These are phyloP conservation scores for Pseudocercospora fuligena DNA, from an alignment of 2,329 filamentous ascomycete genomes.

Conservation along the genomic window DNA sequence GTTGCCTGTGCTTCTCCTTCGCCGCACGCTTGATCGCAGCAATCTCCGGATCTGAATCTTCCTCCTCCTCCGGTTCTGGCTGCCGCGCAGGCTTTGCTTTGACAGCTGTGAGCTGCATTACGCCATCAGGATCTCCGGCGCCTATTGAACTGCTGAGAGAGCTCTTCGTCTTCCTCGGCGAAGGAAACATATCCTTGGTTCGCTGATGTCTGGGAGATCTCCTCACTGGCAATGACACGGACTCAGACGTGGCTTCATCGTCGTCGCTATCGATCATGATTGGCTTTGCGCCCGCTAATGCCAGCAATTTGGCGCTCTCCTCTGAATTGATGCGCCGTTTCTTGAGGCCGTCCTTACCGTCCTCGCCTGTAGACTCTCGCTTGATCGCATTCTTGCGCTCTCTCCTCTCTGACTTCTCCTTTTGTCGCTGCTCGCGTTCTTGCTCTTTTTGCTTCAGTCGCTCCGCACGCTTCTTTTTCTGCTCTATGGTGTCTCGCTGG, in stretches of 20 bases:
- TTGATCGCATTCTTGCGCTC: constrained; percentile 35
- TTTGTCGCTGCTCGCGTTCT: constrained; percentile 35
- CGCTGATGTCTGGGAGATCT: constrained; percentile 23
- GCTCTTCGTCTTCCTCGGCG: constrained; percentile 12
- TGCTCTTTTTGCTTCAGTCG: constrained; percentile 39
- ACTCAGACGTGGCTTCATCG: constrained; percentile 15
- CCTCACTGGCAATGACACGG: constrained; percentile 17
- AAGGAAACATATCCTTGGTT: constrained; percentile 21
- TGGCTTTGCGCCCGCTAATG: constrained; percentile 23
- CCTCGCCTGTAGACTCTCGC: constrained; percentile 34
- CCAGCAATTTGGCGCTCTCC: constrained; percentile 32
- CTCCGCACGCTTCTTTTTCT: constrained; percentile 41
- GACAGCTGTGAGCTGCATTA: constrained; percentile 17
- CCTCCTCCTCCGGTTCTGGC: constrained; percentile 36
- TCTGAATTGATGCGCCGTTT: constrained; percentile 36
- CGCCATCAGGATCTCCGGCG: constrained; percentile 28
- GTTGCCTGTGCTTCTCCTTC: constrained; percentile 39
- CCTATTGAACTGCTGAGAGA: constrained; percentile 14
- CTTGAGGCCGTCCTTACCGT: constrained; percentile 28
- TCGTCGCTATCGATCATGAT: constrained; percentile 22
- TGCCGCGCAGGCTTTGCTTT: constrained; percentile 5
- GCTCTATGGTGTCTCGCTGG: constrained; percentile 24
- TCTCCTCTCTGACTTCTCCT: constrained; percentile 40
- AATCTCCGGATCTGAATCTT: constrained; percentile 48
- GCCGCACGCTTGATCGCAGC: constrained; percentile 49